Evolutionary conservation across 331 rosid genomes (phyloP).

Genomic region (Malus hybrid): DNA sequence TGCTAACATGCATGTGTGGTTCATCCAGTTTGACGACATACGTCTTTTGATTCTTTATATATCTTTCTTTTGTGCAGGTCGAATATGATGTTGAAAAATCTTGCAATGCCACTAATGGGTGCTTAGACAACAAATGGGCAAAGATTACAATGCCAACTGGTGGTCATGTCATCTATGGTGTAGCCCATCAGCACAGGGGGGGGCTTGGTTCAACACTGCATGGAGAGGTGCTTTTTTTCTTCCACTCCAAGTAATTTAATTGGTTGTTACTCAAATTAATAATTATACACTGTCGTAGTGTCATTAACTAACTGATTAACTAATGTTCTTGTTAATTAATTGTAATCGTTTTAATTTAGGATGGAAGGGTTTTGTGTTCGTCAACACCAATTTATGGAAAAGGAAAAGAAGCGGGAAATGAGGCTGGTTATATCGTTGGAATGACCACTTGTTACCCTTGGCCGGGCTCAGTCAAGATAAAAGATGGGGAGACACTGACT

Average conservation of each 20-base stretch:
- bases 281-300: no score
- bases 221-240: conserved; percentile 24
- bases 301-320: no score
- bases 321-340: background rate
- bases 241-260: background rate
- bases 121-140: conserved; percentile 7
- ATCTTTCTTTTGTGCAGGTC: conserved; percentile 4
- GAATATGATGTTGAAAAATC: conserved; percentile 27
- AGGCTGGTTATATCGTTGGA: conserved; percentile 58
- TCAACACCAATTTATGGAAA: conserved; percentile 51
- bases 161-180: conserved; percentile 40
- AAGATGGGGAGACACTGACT: conserved; percentile 37
- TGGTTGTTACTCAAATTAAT: no score
- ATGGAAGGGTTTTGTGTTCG: conserved; percentile 47
- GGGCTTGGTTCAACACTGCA: conserved; percentile 30
- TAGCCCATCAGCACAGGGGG: conserved; percentile 45
- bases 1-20: no score
- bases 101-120: conserved; percentile 9
- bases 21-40: no score
- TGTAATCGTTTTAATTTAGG: conserved; percentile 21
- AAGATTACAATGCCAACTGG: conserved; percentile 15
- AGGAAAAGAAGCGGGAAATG: conserved; percentile 52
- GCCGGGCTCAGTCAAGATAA: conserved; percentile 47
- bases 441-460: conserved; percentile 60
- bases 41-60: no score